phyloP scores from a whole-genome alignment of 1,284 basidiomycete genomes.

The Prillingera fragicola region DNA sequence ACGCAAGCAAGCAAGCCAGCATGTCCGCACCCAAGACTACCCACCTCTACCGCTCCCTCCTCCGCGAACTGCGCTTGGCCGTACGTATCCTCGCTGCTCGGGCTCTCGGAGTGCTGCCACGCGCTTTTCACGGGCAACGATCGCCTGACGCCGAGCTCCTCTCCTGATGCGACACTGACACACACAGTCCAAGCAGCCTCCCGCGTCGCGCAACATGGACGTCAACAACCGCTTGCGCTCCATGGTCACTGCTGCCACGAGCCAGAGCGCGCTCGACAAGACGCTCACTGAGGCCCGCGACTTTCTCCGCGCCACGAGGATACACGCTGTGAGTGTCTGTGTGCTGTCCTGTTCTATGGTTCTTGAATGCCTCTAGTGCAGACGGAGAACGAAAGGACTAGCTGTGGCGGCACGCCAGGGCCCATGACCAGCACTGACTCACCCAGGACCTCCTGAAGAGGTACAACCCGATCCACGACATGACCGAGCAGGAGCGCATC shows the following conservation, averaged over 20 bases:
- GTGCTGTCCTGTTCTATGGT: neutral
- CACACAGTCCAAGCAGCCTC: slow-evolving; percentile 51
- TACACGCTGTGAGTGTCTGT: slow-evolving; percentile 52
- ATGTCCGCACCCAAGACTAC: slow-evolving; percentile 7
- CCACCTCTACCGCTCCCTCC: slow-evolving; percentile 43
- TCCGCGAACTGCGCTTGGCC: slow-evolving; percentile 42
- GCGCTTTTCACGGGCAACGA: neutral
- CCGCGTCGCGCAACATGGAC: slow-evolving; percentile 50
- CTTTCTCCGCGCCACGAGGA: slow-evolving; percentile 65
- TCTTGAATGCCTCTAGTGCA: no score
- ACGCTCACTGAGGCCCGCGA: slow-evolving; percentile 63
- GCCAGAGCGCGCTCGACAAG: slow-evolving; percentile 32
- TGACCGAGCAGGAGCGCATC: slow-evolving; percentile 71
- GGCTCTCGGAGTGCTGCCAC: neutral
- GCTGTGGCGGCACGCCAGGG: no score
- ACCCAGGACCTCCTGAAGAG: slow-evolving; percentile 64
- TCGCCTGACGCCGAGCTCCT: slow-evolving; percentile 1
- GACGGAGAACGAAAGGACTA: no score
- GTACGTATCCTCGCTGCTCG: slow-evolving; percentile 37
- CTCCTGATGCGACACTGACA: slow-evolving; percentile 1
- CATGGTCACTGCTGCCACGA: slow-evolving; percentile 49
- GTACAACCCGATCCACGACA: slow-evolving; percentile 77
- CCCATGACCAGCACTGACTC: neutral
- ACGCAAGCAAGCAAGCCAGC: neutral
- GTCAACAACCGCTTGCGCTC: slow-evolving; percentile 57